Conservation (phyloP, 148 eudicot genomes). For the Rhododendron griersonianum region DNA sequence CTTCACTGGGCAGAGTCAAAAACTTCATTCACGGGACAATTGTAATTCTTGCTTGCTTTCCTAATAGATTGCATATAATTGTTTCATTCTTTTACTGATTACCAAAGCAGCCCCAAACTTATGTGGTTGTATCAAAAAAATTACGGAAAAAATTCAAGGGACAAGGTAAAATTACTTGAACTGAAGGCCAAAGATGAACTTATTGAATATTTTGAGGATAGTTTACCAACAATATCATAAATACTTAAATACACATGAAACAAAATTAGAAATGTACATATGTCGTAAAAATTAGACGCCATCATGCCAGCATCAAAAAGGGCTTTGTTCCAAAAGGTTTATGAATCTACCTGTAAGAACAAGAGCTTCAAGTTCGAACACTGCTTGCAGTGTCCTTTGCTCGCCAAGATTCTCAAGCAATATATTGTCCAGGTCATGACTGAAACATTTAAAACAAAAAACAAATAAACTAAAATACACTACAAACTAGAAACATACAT, state of each 20-base stretch:
- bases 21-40: neutral
- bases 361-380: slow-evolving; percentile 94
- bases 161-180: too few relatives aligned
- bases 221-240: neutral
- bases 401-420: slow-evolving; percentile 91
- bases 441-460: slow-evolving; percentile 27
- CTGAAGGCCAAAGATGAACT: neutral
- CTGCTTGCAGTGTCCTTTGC: slow-evolving; percentile 88
- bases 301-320: neutral
- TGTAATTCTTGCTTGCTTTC: neutral
- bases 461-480: neutral
- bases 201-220: neutral
- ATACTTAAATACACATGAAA: neutral
- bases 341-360: slow-evolving; percentile 74
- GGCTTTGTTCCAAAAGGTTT: neutral
- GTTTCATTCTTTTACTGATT: neutral
- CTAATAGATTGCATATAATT: neutral
- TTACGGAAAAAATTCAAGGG: too few relatives aligned
- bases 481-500: neutral
- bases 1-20: neutral
- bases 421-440: slow-evolving; percentile 98
- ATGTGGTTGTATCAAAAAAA: too few relatives aligned
- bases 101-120: neutral
- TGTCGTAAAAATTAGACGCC: too few relatives aligned
- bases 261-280: too few relatives aligned